A percentile compares a stretch with the other conserved stretches of the same genome.
phyloP scores from a whole-genome alignment of 495 filamentous ascomycete genomes.

The Geoglossum glabrum region DNA sequence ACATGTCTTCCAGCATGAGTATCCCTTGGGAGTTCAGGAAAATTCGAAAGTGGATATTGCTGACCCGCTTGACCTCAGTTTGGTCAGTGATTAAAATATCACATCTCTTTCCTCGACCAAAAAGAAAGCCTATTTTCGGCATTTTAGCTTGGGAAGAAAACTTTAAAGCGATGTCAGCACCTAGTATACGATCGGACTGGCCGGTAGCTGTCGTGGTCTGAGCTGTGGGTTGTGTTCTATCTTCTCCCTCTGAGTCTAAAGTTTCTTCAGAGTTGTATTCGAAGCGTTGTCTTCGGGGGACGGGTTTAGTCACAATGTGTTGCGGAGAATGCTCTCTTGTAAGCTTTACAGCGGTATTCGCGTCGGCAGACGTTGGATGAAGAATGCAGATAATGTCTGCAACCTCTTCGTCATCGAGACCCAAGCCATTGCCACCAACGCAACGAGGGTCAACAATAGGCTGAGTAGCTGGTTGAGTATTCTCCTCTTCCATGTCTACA shows the following conservation, averaged over 20 bases:
- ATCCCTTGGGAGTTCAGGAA: conserved; percentile 58
- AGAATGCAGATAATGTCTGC: conserved; percentile 80
- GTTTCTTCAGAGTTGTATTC: neutral
- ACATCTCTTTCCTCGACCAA: conserved; percentile 58
- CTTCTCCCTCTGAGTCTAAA: neutral
- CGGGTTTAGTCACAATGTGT: conserved; percentile 31
- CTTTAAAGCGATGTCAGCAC: conserved; percentile 52
- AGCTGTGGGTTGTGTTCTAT: conserved; percentile 16
- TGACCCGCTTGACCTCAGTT: conserved; percentile 42
- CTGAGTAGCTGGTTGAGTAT: conserved; percentile 58
- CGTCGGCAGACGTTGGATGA: conserved; percentile 52
- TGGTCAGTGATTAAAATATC: conserved; percentile 46
- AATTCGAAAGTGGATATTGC: conserved; percentile 83
- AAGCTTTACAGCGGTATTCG: conserved; percentile 41
- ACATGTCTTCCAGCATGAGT: conserved; percentile 79
- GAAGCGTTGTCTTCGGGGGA: neutral
- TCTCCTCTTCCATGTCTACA: conserved; percentile 11
- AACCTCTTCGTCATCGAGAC: conserved; percentile 57
- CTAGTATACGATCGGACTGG: neutral
- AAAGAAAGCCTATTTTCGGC: conserved; percentile 49
- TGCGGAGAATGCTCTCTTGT: conserved; percentile 28
- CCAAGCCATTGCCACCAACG: conserved; percentile 52
- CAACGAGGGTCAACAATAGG: conserved; percentile 61
- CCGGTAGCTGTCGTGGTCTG: conserved; percentile 10
- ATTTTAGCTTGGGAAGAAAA: conserved; percentile 38